A percentile compares a stretch with the other conserved stretches of the same genome.
phyloP scores from a whole-genome alignment of 164 flowering plant species.

The Aristolochia contorta region DNA sequence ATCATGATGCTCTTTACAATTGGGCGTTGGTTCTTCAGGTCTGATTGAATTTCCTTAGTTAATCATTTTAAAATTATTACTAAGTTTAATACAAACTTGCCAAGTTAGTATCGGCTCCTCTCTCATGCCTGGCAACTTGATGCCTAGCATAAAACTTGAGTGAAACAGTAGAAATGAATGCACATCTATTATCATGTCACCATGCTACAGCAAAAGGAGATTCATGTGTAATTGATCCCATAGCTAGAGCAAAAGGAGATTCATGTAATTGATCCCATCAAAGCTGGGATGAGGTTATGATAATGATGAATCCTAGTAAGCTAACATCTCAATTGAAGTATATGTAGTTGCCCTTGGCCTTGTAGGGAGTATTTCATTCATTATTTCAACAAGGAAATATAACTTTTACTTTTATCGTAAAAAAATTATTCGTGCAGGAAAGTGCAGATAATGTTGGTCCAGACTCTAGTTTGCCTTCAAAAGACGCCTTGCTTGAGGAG shows the following conservation, averaged over 20 bases:
- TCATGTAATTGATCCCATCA: not conserved
- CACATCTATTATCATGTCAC: too few species aligned
- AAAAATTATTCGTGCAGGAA: slow-evolving; percentile 53
- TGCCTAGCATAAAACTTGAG: too few species aligned
- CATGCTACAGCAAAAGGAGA: not conserved
- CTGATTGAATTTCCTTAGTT: not conserved
- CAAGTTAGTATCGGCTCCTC: too few species aligned
- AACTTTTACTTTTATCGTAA: too few species aligned
- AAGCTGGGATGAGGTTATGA: not conserved
- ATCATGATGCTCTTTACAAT: slow-evolving; percentile 93
- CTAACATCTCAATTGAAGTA: not conserved
- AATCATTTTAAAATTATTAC: not conserved
- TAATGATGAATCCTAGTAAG: not conserved
- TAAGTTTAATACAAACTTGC: too few species aligned
- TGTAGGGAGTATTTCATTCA: too few species aligned
- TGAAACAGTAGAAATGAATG: too few species aligned
- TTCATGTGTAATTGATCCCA: too few species aligned
- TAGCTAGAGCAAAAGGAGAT: not conserved
- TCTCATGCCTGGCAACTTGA: too few species aligned
- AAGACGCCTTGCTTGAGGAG: slow-evolving; percentile 97
- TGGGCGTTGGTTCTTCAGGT: slow-evolving; percentile 99
- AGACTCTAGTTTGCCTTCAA: slow-evolving; percentile 82
- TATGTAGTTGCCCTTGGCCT: too few species aligned
- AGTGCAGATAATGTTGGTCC: slow-evolving; percentile 94
- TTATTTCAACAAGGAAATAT: too few species aligned